Conservation (phyloP, 2,329 filamentous ascomycete genomes). For the Volutella citrinella region DNA sequence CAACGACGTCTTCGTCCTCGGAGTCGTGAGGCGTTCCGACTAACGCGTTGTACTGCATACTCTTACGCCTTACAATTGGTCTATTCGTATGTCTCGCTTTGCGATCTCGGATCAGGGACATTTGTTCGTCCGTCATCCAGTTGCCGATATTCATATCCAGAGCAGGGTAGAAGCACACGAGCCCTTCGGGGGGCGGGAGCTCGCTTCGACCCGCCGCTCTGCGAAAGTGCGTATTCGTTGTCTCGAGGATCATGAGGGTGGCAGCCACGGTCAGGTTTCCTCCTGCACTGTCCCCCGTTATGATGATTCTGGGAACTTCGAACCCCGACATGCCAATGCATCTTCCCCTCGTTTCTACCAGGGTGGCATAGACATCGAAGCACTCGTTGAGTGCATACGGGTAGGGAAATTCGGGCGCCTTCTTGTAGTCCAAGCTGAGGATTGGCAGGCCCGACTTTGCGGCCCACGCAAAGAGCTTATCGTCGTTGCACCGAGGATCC, state of each 20-base stretch:
- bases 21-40: constrained; percentile 81
- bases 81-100: constrained; percentile 74
- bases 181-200: constrained; percentile 72
- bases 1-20: constrained; percentile 63
- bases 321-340: constrained; percentile 44
- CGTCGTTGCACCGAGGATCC: constrained; percentile 90
- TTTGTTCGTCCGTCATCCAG: constrained; percentile 99
- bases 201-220: constrained; percentile 39
- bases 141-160: constrained; percentile 97
- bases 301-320: constrained; percentile 37
- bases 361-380: constrained; percentile 43
- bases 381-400: constrained; percentile 48
- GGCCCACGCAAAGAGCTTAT: constrained; percentile 91
- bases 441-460: constrained; percentile 85
- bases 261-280: constrained; percentile 60
- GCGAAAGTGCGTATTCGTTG: constrained; percentile 45
- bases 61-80: constrained; percentile 77
- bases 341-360: constrained; percentile 35
- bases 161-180: constrained; percentile 84
- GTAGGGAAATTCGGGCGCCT: constrained; percentile 49
- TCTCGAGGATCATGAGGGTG: constrained; percentile 86
- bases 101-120: constrained; percentile 86
- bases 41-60: constrained; percentile 80
- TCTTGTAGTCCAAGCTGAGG: constrained; percentile 80
- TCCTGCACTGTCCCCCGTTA: constrained; percentile 49